Conservation (phyloP, 2,329 filamentous ascomycete species). For the Aotearoamyces nothofagi region DNA sequence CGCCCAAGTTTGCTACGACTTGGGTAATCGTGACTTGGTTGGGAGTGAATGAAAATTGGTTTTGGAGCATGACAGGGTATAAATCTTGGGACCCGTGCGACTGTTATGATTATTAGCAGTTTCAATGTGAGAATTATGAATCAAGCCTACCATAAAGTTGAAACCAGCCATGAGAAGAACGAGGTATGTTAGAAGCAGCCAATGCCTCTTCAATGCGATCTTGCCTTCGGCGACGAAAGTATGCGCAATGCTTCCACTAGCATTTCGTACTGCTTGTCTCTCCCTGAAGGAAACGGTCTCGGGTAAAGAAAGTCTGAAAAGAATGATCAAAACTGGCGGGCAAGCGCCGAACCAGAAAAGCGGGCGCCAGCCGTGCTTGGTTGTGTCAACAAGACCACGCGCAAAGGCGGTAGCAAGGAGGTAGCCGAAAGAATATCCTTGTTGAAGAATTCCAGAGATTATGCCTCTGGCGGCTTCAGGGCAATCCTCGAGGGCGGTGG, state of each 20-base stretch:
- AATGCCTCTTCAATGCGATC: constrained; percentile 64
- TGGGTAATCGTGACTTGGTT: constrained; percentile 48
- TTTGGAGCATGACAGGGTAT: constrained; percentile 43
- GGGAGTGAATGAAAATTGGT: constrained; percentile 31
- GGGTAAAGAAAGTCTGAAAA: constrained; percentile 61
- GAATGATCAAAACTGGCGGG: constrained; percentile 66
- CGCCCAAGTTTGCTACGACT: constrained; percentile 57
- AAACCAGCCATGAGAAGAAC: constrained; percentile 82
- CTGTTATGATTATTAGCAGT: constrained; percentile 5
- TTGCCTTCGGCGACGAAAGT: constrained; percentile 66
- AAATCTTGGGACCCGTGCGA: constrained; percentile 28
- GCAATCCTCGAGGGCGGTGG: constrained; percentile 56
- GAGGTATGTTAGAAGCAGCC: constrained; percentile 66
- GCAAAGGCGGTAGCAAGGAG: constrained; percentile 58
- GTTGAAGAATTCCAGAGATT: constrained; percentile 70
- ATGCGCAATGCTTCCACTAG: constrained; percentile 41
- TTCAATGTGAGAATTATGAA: constrained; percentile 37
- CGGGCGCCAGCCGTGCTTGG: constrained; percentile 66
- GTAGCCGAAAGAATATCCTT: constrained; percentile 70
- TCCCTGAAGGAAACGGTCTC: constrained; percentile 64
- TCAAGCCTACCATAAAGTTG: constrained; percentile 72
- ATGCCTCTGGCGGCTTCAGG: constrained; percentile 43
- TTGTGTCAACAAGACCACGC: constrained; percentile 58
- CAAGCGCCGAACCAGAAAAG: constrained; percentile 82
- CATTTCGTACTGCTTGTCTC: constrained; percentile 46